phyloP scores from a whole-genome alignment of 371 early-diverging fungal genomes.

The Apophysomyces trapeziformis region DNA sequence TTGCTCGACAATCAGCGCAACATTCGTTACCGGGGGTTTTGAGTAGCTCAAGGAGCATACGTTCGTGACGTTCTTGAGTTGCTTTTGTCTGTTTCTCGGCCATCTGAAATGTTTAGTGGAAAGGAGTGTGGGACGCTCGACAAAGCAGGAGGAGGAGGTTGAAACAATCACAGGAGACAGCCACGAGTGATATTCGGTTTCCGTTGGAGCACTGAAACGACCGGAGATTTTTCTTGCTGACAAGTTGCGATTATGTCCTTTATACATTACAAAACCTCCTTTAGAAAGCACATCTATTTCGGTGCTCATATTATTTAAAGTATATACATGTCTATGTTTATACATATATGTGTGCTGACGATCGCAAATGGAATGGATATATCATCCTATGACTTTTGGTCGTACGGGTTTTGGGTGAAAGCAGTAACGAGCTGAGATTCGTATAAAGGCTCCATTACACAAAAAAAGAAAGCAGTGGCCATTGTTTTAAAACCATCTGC shows the following conservation, averaged over 20 bases:
- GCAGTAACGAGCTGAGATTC: not conserved
- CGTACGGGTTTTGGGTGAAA: too few species aligned
- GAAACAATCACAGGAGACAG: conserved; percentile 13
- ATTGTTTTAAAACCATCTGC: too few species aligned
- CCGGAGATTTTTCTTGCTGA: conserved; percentile 3
- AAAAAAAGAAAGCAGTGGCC: too few species aligned
- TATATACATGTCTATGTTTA: too few species aligned
- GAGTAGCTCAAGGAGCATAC: conserved; percentile 70
- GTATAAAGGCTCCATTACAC: not conserved
- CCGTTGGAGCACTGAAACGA: conserved; percentile 3
- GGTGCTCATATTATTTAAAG: too few species aligned
- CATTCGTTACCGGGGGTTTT: conserved; percentile 75
- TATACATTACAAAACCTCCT: too few species aligned
- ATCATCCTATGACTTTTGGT: too few species aligned
- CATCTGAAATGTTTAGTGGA: conserved; percentile 21
- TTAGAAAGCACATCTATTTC: too few species aligned
- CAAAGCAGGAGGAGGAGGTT: conserved; percentile 12
- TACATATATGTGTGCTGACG: too few species aligned
- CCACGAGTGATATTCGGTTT: conserved; percentile 8
- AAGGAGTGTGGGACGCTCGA: not conserved
- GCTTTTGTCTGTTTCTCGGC: conserved; percentile 48
- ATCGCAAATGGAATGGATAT: too few species aligned
- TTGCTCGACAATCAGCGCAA: conserved; percentile 84
- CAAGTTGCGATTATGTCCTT: too few species aligned
- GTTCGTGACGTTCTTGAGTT: conserved; percentile 55